These are phyloP conservation scores for Gyromitra esculenta DNA, from an alignment of 2,329 filamentous ascomycete species.

Conservation along the genomic window DNA sequence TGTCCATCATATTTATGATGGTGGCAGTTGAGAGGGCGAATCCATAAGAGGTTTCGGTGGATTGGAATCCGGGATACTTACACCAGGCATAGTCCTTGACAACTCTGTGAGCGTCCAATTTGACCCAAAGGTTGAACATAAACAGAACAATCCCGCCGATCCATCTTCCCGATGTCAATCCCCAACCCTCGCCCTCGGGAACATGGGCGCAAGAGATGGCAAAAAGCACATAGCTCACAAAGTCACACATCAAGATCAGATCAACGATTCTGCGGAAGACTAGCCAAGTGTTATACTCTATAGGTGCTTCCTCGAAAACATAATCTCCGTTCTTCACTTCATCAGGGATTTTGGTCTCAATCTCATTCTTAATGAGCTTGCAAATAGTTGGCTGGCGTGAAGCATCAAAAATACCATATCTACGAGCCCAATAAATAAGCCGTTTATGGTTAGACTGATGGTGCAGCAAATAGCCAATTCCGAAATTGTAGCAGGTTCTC, in stretches of 20 bases:
- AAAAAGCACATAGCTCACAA: slow-evolving; percentile 95
- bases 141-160: slow-evolving; percentile 78
- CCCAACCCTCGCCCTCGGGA: slow-evolving; percentile 75
- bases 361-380: slow-evolving; percentile 82
- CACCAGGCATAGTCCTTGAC: slow-evolving; percentile 99
- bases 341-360: slow-evolving; percentile 91
- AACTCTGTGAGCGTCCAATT: slow-evolving; percentile 94
- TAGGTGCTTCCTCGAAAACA: slow-evolving; percentile 86
- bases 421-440: slow-evolving; percentile 86
- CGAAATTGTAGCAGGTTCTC: slow-evolving; percentile 90
- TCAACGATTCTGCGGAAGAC: slow-evolving; percentile 95
- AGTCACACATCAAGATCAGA: slow-evolving; percentile 98
- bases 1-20: not conserved
- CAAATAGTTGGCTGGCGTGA: slow-evolving; percentile 83
- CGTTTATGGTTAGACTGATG: slow-evolving; percentile 89
- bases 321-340: slow-evolving; percentile 70
- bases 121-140: slow-evolving; percentile 97
- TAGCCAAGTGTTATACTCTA: slow-evolving; percentile 99
- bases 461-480: slow-evolving; percentile 88
- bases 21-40: not conserved
- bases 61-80: slow-evolving; percentile 50
- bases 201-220: slow-evolving; percentile 84
- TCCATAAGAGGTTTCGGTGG: not conserved
- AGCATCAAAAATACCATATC: slow-evolving; percentile 85
- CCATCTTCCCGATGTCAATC: slow-evolving; percentile 81